phyloP scores from a whole-genome alignment of 495 filamentous ascomycete species.

The Penicillium canariense region DNA sequence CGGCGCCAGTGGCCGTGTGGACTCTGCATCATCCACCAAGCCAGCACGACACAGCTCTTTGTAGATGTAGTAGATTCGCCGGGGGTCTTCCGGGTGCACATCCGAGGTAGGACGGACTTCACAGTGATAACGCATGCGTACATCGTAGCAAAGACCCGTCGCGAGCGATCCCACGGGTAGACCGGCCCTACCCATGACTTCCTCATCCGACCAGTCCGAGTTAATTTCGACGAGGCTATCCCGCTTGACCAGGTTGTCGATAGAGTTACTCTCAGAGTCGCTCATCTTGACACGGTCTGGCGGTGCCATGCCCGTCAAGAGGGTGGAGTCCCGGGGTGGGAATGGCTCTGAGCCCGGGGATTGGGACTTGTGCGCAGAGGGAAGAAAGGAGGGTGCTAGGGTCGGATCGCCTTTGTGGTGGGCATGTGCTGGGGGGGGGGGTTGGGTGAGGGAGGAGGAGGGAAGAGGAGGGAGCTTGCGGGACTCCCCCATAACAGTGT shows the following conservation, averaged over 20 bases:
- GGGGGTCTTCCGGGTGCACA: conserved; percentile 90
- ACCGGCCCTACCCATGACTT: conserved; percentile 21
- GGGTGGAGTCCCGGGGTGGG: conserved; percentile 1
- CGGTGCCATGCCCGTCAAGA: conserved; percentile 10
- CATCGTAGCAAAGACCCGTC: conserved; percentile 84
- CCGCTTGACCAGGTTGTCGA: conserved; percentile 21
- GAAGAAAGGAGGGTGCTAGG: conserved; percentile 31
- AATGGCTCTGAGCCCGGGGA: conserved; percentile 16
- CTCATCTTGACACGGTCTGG: conserved; percentile 25
- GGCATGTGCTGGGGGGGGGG: conserved; percentile 13
- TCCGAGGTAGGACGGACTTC: conserved; percentile 69
- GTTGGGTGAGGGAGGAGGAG: conserved; percentile 18
- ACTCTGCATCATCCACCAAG: conserved; percentile 61
- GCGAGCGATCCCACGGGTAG: conserved; percentile 49
- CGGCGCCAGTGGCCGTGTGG: conserved; percentile 44
- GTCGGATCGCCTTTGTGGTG: conserved; percentile 22
- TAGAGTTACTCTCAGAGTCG: conserved; percentile 24
- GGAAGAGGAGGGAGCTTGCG: conserved; percentile 18
- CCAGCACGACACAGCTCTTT: conserved; percentile 75
- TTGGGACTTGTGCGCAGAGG: conserved; percentile 1
- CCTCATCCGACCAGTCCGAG: conserved; percentile 44
- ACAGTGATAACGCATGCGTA: conserved; percentile 87
- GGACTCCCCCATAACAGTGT: conserved; percentile 41
- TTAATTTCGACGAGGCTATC: conserved; percentile 40
- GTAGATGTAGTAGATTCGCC: conserved; percentile 87